Base-by-base conservation (phyloP, 257 asterid species). In the Solanum microdontum region DNA sequence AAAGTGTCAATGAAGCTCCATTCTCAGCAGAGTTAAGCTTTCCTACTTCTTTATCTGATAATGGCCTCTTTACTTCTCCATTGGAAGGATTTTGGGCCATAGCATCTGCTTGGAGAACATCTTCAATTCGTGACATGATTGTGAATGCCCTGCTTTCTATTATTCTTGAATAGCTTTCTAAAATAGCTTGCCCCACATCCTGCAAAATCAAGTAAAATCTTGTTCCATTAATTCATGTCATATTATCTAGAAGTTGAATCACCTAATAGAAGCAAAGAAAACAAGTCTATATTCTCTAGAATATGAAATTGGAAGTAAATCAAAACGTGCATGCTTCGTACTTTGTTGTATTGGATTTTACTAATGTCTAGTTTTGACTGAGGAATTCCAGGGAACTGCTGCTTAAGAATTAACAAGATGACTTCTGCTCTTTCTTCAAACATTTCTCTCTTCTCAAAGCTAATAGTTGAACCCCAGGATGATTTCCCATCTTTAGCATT, bases 151-250 rank as follows among this genome's bases (percentile, higher is more conserved):
- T 84, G 77, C 96, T 96, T 86, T 96, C 99, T 51, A 96, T 90
- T 64, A 94, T 93, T 92, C 99, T 92, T 43, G 99, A 96, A 88
- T 96, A 96, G 94, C 99, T 96, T 87, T 96, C 99, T 32, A 95
- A 90, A 69, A 96, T 87, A 11, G 98, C 98, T 0, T 94, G 99
- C 73, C 99, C 99, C 84, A 96, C 96, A 86, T 96, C 99, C 99
- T 96, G 89, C n/a, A 79, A 72, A 40, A 88, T 75, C 84, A 87
- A 88, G 43, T 70, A 89, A 37, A 77, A 2, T n/a, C 7, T 19
- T 9, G 5, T 10, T 48, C 26, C 70, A 28, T 48, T 82, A 28
- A 32, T 26, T 80, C 60, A 43, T 80, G 9, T 39, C 43, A 39
- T 39, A 39, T 9, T 39, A 11, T 39, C 43, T 39, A 40, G 48